Percentiles rank a stretch among this genome's conserved stretches.
Evolutionary conservation across 305 asterid genomes (phyloP).

Genomic region (Rubia occidens): DNA sequence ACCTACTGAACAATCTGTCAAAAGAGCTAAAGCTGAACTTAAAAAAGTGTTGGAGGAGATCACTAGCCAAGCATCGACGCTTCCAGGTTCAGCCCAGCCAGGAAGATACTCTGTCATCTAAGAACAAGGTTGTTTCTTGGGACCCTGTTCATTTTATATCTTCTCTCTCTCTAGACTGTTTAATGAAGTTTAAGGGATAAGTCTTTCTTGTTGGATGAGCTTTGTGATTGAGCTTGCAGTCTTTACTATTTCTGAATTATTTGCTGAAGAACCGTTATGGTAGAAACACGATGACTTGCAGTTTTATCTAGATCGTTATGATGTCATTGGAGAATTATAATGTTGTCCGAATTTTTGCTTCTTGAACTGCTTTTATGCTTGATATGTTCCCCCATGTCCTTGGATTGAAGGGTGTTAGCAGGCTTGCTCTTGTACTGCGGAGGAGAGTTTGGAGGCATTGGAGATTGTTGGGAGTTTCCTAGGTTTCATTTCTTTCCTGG

Average conservation of each 20-base stretch:
- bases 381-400: background rate
- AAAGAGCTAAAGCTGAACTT: constrained; percentile 82
- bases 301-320: background rate
- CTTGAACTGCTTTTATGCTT: background rate
- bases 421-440: background rate
- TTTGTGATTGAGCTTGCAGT: background rate
- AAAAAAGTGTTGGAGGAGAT: constrained; percentile 94
- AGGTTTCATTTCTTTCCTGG: background rate
- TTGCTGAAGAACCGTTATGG: background rate
- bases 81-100: constrained; percentile 89
- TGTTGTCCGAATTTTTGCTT: background rate
- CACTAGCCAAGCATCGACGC: constrained; percentile 69
- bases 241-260: background rate
- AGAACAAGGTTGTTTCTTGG: constrained; percentile 14
- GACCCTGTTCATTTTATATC: background rate
- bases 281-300: background rate
- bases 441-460: background rate
- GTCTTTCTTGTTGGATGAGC: background rate
- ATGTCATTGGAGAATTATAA: background rate
- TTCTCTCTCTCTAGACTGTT: background rate
- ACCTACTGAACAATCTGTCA: constrained; percentile 80
- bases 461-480: background rate
- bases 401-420: background rate
- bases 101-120: constrained; percentile 78
- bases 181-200: background rate